Conservation (phyloP, 192 early-diverging fungal genomes). For the Anaeromyces robustus region DNA sequence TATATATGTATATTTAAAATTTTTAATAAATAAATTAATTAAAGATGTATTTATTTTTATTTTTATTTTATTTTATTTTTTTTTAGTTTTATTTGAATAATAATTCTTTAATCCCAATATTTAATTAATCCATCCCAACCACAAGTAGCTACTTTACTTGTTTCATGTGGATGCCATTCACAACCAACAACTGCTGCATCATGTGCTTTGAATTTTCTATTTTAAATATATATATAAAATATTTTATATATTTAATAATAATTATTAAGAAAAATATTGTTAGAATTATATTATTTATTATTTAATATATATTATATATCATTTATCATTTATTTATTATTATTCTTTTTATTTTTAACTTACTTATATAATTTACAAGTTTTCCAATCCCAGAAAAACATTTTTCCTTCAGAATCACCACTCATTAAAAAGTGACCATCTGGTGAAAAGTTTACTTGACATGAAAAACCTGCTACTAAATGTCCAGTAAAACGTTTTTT, state of each 20-base stretch:
- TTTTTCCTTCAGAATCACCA: conserved; percentile 81
- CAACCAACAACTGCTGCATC: conserved; percentile 74
- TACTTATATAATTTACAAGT: conserved; percentile 59
- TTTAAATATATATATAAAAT: too few relatives aligned
- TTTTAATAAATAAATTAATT: too few relatives aligned
- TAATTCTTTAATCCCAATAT: conserved; percentile 16
- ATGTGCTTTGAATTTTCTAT: conserved; percentile 75
- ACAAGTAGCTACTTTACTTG: conserved; percentile 79
- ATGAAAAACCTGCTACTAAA: conserved; percentile 90
- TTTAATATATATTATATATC: neutral
- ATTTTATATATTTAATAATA: too few relatives aligned
- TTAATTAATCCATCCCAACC: conserved; percentile 93
- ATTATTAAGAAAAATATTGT: neutral
- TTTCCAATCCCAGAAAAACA: conserved; percentile 99
- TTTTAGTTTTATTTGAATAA: too few relatives aligned
- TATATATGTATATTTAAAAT: too few relatives aligned
- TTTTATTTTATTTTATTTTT: too few relatives aligned
- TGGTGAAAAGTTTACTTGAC: conserved; percentile 81
- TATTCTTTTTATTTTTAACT: conserved; percentile 1
- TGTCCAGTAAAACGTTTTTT: conserved; percentile 89
- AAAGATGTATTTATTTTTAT: too few relatives aligned
- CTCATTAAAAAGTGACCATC: conserved; percentile 75
- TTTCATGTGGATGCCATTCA: conserved; percentile 95
- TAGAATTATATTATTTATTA: too few relatives aligned
- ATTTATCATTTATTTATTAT: neutral